Base-by-base conservation (phyloP, 371 early-diverging fungal species). In the Choanephora cucurbitarum region DNA sequence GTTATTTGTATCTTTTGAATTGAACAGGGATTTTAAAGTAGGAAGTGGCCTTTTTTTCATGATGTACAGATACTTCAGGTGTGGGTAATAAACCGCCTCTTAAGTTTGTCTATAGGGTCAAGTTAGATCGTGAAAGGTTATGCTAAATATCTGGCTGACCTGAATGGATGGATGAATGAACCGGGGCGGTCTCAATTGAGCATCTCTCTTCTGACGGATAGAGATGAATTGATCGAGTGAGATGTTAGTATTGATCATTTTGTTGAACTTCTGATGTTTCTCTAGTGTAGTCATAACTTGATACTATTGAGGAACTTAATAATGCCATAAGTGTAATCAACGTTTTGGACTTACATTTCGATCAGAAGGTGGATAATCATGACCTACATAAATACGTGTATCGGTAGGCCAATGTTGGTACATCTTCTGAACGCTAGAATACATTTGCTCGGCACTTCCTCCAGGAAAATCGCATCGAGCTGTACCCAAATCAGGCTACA, bases 381-480 rank as follows among this genome's bases (percentile, higher is more conserved):
- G 78, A 24, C 78, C 78, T 49, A 74, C 75, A 47, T 54, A 77
- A 18, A 74, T 68, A 32, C 78, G 52, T n/a, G 75, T 77, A 57
- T 77, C 78, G 46, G 69, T 59, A 18, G 73, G 69, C 73, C 75
- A 77, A 2, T 23, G 15, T 6, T 60, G 50, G 39, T 77, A 77
- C 62, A 77, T 67, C 45, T 70, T 68, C 19, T 74, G 75, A 19
- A 77, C 44, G 33, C 78, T 77, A 4, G 68, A 14, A 54, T 70
- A 77, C 73, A 77, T 59, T 21, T 58, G 21, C 37, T 68, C 52
- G 4, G 73, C 71, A 53, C 78, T 77, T 42, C 78, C 78, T 14
- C 78, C 78, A 19, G 78, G 78, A 57, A 77, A 77, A 55, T 77
- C 78, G 45, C 78, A 77, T 41, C 78, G 62, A 13, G 78, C 78